Conservation (phyloP, 371 early-diverging fungal species). For the Enteropsectra breve region DNA sequence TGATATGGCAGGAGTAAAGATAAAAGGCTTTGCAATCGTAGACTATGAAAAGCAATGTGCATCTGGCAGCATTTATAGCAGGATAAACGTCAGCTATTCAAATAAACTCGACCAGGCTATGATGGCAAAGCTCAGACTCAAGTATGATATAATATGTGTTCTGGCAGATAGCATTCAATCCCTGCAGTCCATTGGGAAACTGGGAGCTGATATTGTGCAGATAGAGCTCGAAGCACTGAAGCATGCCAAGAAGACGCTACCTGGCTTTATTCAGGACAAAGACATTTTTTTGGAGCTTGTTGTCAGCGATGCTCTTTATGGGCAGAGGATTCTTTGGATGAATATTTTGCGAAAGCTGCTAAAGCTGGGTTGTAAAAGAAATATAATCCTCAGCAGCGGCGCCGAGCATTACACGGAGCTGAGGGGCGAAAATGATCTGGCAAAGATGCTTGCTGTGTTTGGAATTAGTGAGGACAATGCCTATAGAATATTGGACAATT, state of each 20-base stretch:
- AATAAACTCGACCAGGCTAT: background rate
- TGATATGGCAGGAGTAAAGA: no score
- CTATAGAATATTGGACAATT: constrained; percentile 9
- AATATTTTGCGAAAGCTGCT: constrained; percentile 3
- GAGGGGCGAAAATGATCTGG: constrained; percentile 2
- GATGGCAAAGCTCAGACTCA: constrained; percentile 1
- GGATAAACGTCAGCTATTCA: constrained; percentile 14
- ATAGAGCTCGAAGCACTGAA: background rate
- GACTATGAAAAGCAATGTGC: no score
- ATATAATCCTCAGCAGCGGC: constrained; percentile 11
- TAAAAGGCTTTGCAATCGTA: no score
- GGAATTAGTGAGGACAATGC: background rate
- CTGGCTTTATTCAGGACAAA: background rate
- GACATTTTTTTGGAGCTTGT: constrained; percentile 14
- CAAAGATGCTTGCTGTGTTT: constrained; percentile 11
- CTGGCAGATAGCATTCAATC: background rate
- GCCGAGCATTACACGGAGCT: constrained; percentile 9
- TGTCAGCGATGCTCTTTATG: constrained; percentile 14
- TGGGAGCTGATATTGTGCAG: constrained; percentile 10
- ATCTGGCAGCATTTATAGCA: constrained; percentile 11
- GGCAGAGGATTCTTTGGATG: constrained; percentile 8
- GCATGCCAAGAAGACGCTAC: constrained; percentile 1
- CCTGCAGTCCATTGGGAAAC: constrained; percentile 2
- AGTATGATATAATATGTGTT: constrained; percentile 14
- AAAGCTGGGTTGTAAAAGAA: background rate